phyloP scores from a whole-genome alignment of 1,284 basidiomycete genomes.

The Cystobasidium pallidum region DNA sequence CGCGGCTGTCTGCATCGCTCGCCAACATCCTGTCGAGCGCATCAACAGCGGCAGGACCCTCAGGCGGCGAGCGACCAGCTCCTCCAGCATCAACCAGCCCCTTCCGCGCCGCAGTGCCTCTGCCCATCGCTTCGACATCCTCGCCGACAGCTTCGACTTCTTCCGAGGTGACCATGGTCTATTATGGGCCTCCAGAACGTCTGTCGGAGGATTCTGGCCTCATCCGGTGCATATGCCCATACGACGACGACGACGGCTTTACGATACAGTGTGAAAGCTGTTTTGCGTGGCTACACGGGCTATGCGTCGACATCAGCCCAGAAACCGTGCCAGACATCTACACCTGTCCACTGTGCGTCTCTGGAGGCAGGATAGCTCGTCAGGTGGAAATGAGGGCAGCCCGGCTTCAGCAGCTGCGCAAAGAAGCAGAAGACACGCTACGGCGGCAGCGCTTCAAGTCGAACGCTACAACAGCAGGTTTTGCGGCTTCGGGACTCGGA shows the following conservation, averaged over 20 bases:
- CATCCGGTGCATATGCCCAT: constrained; percentile 69
- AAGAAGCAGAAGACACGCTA: constrained; percentile 32
- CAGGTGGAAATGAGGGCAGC: constrained; percentile 38
- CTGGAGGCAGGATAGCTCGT: constrained; percentile 36
- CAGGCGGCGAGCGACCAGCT: not conserved
- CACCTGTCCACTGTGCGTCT: constrained; percentile 58
- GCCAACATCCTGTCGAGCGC: not conserved
- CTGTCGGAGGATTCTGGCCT: constrained; percentile 49
- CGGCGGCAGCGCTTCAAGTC: constrained; percentile 23
- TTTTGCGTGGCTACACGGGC: constrained; percentile 85
- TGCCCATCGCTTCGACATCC: not conserved
- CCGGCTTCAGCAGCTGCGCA: constrained; percentile 38
- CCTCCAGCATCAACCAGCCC: constrained; percentile 1
- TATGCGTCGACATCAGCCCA: constrained; percentile 76
- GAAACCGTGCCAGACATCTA: constrained; percentile 70
- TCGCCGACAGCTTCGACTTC: constrained; percentile 21
- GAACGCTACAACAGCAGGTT: constrained; percentile 9
- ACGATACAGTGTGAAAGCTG: constrained; percentile 90
- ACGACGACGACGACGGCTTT: constrained; percentile 81
- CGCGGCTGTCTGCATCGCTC: not conserved
- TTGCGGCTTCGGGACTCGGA: not conserved
- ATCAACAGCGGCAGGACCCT: constrained; percentile 7
- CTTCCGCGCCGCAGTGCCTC: not conserved
- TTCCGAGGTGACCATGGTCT: constrained; percentile 2
- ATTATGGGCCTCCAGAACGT: constrained; percentile 42